Conservation (phyloP, 805 yeast genomes). For the Ascoidea rubescens region DNA sequence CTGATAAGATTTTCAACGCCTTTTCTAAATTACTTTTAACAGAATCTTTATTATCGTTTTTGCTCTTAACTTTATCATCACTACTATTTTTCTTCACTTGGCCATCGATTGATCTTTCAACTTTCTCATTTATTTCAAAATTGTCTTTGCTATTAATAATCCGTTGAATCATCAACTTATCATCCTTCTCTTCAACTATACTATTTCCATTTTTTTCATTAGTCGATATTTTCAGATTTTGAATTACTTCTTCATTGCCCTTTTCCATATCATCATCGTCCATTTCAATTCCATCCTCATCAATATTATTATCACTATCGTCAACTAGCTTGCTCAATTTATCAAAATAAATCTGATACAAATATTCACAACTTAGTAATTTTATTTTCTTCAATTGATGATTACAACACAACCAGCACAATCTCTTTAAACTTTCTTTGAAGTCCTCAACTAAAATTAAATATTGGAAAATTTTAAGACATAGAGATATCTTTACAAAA, state of each 20-base stretch:
- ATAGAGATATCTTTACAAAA: conserved; percentile 22
- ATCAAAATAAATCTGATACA: neutral
- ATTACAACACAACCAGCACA: conserved; percentile 6
- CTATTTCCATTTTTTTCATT: neutral
- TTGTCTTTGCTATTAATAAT: neutral
- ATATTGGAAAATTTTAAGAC: conserved; percentile 29
- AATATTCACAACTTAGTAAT: conserved; percentile 2
- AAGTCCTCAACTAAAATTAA: conserved; percentile 15
- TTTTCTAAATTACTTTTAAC: neutral
- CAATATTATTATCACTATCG: neutral
- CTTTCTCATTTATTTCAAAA: neutral
- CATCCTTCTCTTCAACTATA: neutral
- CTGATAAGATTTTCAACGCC: neutral
- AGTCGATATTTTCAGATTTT: too few species aligned
- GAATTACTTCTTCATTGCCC: conserved; percentile 5
- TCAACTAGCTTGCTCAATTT: conserved; percentile 1
- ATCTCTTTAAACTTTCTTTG: conserved; percentile 1
- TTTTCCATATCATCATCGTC: conserved; percentile 4
- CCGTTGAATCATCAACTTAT: too few species aligned
- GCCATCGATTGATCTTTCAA: conserved; percentile 36
- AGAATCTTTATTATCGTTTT: neutral
- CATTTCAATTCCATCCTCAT: neutral
- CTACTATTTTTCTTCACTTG: conserved; percentile 10
- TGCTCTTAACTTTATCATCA: neutral
- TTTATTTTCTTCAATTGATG: conserved; percentile 8